Base-by-base conservation (phyloP, 169 alveolate genomes). In the Toxoplasma gondii region DNA sequence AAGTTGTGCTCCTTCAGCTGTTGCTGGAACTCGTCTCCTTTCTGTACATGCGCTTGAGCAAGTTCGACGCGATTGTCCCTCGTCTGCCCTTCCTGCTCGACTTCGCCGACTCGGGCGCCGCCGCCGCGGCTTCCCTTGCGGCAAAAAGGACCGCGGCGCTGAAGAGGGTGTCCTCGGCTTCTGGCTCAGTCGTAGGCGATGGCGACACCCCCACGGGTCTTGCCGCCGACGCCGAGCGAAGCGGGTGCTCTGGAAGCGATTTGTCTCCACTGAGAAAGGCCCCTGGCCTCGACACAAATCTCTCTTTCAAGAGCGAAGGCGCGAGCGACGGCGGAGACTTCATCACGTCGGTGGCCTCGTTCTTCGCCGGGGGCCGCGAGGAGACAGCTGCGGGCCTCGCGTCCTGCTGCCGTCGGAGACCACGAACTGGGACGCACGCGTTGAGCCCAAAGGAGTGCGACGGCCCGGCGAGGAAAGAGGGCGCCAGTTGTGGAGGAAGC, bases 11-110 rank as follows among this genome's bases (percentile, higher is more conserved):
- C 10, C 64, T 82, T 29, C 53, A 82, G 29, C 90, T 82, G 4
- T 7, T 82, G 1, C 90, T 31, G 90, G 90, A 82, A 44, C 90
- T 82, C 38, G 67, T 43, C 38, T 12, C 90, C 24, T 82, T 82
- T 39, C 90, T 82, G n/a, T 82, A 29, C 53, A 24, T 29, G 34
- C 90, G 90, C 67, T 67, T 82, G 24, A 27, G 64, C 38, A 38
- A 82, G 29, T 82, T 82, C 67, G 90, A 82, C 64, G 90, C 41
- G 39, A 82, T 82, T 38, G 90, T 82, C 90, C 90, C 90, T 16
- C 90, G 67, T 10, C 90, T 82, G 67, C 90, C 90, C 39, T 38
- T 43, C 41, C 90, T 82, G 43, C 34, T 82, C 41, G 44, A 44
- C 41, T 43, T 41, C 69, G 4, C 67, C 27, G 90, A 82, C 84